Evolutionary conservation across 2,329 filamentous ascomycete species (phyloP).

Genomic region (Aulographum hederae): DNA sequence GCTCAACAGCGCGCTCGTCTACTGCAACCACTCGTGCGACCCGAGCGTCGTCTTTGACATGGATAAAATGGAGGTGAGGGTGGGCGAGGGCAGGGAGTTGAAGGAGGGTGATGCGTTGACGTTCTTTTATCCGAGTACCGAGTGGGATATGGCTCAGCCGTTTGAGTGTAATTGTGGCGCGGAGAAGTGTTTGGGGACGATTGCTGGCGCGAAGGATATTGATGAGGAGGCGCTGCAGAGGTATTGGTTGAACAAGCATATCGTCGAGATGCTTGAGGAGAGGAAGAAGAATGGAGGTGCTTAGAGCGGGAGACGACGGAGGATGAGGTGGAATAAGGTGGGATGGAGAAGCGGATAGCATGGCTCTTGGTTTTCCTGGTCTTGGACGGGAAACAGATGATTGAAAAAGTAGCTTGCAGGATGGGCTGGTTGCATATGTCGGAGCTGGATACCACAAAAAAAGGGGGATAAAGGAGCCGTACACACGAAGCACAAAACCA

Average conservation of each 20-base stretch:
- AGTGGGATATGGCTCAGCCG: constrained; percentile 56
- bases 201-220: constrained; percentile 47
- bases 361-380: too few relatives aligned
- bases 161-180: constrained; percentile 48
- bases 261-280: constrained; percentile 32
- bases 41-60: constrained; percentile 37
- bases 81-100: constrained; percentile 21
- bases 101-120: constrained; percentile 22
- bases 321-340: too few relatives aligned
- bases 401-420: too few relatives aligned
- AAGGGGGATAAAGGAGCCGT: too few relatives aligned
- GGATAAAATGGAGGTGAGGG: constrained; percentile 31
- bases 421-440: too few relatives aligned
- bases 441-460: too few relatives aligned
- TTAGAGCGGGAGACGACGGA: too few relatives aligned
- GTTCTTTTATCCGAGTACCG: constrained; percentile 62
- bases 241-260: constrained; percentile 44
- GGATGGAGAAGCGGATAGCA: too few relatives aligned
- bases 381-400: too few relatives aligned
- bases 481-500: too few relatives aligned
- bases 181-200: constrained; percentile 38
- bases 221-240: constrained; percentile 32
- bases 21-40: constrained; percentile 36
- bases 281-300: neutral
- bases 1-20: constrained; percentile 37